These are phyloP conservation scores for Eucalyptus pauciflora DNA, from an alignment of 345 rosid species.

Conservation along the genomic window DNA sequence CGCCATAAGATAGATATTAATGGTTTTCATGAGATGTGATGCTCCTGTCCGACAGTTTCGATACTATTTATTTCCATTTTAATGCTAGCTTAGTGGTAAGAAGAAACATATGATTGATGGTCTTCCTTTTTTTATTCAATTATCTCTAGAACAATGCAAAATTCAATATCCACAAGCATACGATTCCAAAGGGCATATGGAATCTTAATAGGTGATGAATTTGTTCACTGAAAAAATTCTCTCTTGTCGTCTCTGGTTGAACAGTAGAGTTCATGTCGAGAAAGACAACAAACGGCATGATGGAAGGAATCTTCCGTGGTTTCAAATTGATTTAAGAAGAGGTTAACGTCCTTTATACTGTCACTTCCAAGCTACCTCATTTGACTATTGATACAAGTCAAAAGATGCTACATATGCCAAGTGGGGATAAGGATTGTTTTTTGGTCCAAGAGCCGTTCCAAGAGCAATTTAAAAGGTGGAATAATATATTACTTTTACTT, in stretches of 20 bases:
- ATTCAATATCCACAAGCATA: no score
- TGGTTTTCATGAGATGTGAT: no score
- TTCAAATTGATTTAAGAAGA: background rate
- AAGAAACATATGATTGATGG: no score
- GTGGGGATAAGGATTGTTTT: background rate
- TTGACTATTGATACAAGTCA: background rate
- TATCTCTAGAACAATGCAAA: no score
- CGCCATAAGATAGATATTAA: no score
- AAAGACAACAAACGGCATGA: background rate
- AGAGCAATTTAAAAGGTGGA: background rate
- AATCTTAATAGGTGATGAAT: background rate
- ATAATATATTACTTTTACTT: no score
- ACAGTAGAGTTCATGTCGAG: background rate
- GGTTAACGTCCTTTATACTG: background rate
- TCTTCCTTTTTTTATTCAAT: no score
- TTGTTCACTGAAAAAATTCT: background rate
- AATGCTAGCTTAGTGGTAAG: background rate
- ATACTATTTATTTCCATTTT: background rate
- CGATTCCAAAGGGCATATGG: no score
- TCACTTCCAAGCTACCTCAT: background rate
- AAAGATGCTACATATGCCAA: background rate
- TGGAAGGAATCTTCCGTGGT: background rate
- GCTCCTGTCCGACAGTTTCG: no score
- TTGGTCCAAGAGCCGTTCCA: background rate
- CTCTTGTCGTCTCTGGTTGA: background rate